Evolutionary conservation across 164 flowering plant species (phyloP).

Genomic region (Nymphaea thermarum): DNA sequence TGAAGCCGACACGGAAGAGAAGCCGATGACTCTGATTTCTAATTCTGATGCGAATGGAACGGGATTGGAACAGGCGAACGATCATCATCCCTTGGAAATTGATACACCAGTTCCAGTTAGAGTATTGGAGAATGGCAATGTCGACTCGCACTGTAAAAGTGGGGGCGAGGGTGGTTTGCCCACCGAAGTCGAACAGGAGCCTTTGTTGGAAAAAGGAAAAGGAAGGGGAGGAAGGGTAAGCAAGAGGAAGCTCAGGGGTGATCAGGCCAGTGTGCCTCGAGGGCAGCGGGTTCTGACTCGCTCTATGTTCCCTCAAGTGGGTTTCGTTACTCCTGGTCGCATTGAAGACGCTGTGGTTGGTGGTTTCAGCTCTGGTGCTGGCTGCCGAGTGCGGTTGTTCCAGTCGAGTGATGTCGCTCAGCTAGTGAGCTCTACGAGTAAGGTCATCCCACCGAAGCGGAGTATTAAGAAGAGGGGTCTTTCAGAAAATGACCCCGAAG

Average conservation of each 20-base stretch:
- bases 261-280: neutral
- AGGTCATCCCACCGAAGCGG: constrained; percentile 53
- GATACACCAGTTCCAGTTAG: constrained; percentile 1
- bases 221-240: constrained; percentile 3
- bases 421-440: constrained; percentile 65
- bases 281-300: neutral
- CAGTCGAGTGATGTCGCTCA: constrained; percentile 36
- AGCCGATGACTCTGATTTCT: neutral
- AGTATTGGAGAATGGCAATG: neutral
- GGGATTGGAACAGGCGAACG: neutral
- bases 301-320: neutral
- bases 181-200: neutral
- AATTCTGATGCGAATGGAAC: neutral
- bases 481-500: constrained; percentile 50
- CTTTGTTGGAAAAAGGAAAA: neutral
- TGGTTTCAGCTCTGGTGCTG: neutral
- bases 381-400: constrained; percentile 3
- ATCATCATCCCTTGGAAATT: constrained; percentile 5
- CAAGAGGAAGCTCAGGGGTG: neutral
- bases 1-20: neutral
- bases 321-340: neutral
- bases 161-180: neutral
- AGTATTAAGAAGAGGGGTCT: constrained; percentile 85
- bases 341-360: constrained; percentile 2
- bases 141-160: neutral